Evolutionary conservation across 164 flowering plant species (phyloP).

Genomic region (Aristolochia fimbriata): DNA sequence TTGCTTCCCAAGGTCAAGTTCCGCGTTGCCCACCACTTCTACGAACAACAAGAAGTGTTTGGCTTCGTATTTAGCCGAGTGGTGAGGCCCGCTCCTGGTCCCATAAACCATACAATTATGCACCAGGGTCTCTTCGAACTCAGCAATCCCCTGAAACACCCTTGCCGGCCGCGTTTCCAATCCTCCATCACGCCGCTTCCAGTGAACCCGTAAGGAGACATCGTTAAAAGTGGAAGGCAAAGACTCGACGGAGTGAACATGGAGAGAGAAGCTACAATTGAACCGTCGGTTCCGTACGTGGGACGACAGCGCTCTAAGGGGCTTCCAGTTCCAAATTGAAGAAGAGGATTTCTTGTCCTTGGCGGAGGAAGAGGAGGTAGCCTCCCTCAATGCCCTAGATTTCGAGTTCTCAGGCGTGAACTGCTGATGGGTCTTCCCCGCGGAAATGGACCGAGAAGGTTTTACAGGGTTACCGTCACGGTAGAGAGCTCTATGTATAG

Average conservation of each 20-base stretch:
- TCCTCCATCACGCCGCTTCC: constrained; percentile 71
- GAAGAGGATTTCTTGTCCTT: constrained; percentile 53
- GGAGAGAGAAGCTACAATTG: constrained; percentile 57
- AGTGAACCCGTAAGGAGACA: constrained; percentile 50
- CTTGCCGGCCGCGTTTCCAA: constrained; percentile 39
- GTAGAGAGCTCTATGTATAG: constrained; percentile 56
- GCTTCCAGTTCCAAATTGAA: constrained; percentile 70
- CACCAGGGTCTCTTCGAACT: constrained; percentile 60
- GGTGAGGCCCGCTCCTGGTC: constrained; percentile 66
- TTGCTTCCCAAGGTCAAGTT: constrained; percentile 83
- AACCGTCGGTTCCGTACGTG: constrained; percentile 50
- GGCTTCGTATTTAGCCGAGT: constrained; percentile 89
- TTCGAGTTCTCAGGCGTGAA: constrained; percentile 16
- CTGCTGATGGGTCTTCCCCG: constrained; percentile 23
- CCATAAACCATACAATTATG: constrained; percentile 62
- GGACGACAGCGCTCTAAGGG: constrained; percentile 53
- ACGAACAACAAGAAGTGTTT: constrained; percentile 69
- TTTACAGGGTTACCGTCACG: constrained; percentile 13
- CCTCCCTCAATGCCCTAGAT: constrained; percentile 19
- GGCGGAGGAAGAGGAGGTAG: neutral
- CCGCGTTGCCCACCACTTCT: constrained; percentile 38
- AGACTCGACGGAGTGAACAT: constrained; percentile 68
- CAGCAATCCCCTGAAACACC: constrained; percentile 49
- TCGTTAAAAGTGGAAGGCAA: constrained; percentile 39
- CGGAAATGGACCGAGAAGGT: constrained; percentile 25